Evolutionary conservation across 192 early-diverging fungal species (phyloP), one percentile per base, ranked within the genome.

Genomic region (Umbelopsis ramanniana): DNA sequence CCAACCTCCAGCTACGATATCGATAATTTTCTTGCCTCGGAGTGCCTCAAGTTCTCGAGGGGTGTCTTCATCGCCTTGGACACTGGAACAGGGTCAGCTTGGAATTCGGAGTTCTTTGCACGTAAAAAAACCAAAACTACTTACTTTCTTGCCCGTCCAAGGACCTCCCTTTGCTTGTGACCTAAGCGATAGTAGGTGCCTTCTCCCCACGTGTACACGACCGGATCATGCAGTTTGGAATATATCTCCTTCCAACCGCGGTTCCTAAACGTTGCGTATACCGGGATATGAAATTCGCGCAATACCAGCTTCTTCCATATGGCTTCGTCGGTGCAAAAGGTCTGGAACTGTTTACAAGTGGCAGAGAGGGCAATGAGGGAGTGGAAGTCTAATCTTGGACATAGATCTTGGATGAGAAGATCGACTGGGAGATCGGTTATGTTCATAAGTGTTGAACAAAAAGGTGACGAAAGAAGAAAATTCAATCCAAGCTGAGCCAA

Each of bases 1-100:
- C 74, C 74, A 80, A 33, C 74, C 74, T 14, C 79, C 79, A 40
- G 79, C 75, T 24, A 71, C 40, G 38, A 80, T 69, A 57, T 76
- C 72, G 4, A 80, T 72, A 46, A 80, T 76, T 8, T 54, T 53
- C 26, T 80, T 80, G 24, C 68, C 52, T 15, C 69, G 67, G 21
- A 80, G 26, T 43, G 54, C 23, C 6, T 23, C 37, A 23, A 80
- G 38, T 35, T 76, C 74, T 26, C 54, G 24, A 24, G 79, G 79
- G 37, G 24, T 17, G 35, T 33, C 3, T 67, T 66, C 29, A n/a
- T 54, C 29, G 66, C 4, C 23, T 46, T 46, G 68, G 22, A 17
- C 0, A 54, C 38, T 19, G 68, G n/a, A 45, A 43, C 60, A 54
- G 29, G 26, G 37, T 38, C 40, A 35, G 6, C 72, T 69, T 47